A percentile compares a stretch with the other conserved stretches of the same genome.
These are phyloP conservation scores for Xerocomus minutiporus DNA, from an alignment of 1,284 basidiomycete species.

Conservation along the genomic window DNA sequence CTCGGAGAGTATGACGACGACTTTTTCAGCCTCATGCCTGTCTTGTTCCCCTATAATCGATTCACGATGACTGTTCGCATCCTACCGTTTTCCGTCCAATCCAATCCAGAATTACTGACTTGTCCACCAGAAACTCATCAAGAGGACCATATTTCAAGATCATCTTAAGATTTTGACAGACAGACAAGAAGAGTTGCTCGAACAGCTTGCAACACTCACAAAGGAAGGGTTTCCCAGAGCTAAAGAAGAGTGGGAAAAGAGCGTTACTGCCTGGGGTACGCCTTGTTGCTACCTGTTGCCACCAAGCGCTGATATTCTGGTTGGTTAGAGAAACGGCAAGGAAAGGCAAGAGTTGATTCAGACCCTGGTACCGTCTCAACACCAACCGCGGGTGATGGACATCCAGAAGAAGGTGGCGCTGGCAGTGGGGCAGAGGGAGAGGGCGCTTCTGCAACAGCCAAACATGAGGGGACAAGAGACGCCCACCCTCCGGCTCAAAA, in stretches of 20 bases:
- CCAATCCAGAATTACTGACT: conserved; percentile 7
- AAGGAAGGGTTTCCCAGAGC: conserved; percentile 63
- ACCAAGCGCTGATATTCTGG: neutral
- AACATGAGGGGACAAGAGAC: conserved; percentile 36
- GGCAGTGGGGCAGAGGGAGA: conserved; percentile 32
- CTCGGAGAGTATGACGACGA: conserved; percentile 87
- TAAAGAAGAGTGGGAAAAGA: conserved; percentile 69
- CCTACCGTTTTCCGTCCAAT: neutral
- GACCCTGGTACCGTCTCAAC: conserved; percentile 34
- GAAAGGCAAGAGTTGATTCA: conserved; percentile 44
- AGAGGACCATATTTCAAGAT: conserved; percentile 69
- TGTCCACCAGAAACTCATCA: conserved; percentile 68
- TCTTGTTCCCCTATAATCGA: conserved; percentile 88
- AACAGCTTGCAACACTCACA: conserved; percentile 54
- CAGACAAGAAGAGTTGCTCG: conserved; percentile 60
- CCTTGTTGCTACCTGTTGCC: conserved; percentile 6
- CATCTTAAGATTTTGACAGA: conserved; percentile 60
- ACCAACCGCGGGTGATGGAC: conserved; percentile 36
- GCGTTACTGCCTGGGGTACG: conserved; percentile 60
- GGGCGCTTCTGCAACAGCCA: conserved; percentile 24
- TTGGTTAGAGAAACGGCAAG: conserved; percentile 55
- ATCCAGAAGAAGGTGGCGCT: conserved; percentile 34
- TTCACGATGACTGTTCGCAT: conserved; percentile 75
- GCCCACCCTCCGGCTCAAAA: conserved; percentile 63
- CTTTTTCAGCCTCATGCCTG: conserved; percentile 86